Percentiles rank a stretch among this genome's conserved stretches.
Evolutionary conservation across 371 early-diverging fungal species (phyloP).

Genomic region (Actinomortierella ambigua): DNA sequence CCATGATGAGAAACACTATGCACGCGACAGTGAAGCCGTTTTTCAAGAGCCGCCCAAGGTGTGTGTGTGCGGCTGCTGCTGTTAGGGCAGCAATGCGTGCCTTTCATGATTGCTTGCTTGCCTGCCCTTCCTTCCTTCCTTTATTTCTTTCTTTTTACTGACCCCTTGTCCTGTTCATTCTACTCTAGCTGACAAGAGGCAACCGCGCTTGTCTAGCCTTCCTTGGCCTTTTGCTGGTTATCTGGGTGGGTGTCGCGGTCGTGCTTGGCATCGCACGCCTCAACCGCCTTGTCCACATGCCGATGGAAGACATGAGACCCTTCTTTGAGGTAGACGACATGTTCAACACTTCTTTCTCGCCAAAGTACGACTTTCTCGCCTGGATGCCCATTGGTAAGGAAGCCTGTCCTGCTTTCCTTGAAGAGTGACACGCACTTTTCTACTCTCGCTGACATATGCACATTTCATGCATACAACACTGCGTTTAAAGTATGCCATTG

Average conservation of each 20-base stretch:
- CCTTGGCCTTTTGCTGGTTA: conserved; percentile 13
- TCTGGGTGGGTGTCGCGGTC: conserved; percentile 33
- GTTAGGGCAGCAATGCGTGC: no score
- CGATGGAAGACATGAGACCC: conserved; percentile 32
- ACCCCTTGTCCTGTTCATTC: no score
- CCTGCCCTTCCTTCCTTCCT: no score
- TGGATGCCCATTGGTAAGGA: conserved; percentile 61
- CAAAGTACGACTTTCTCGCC: conserved; percentile 46
- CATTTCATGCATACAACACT: neutral
- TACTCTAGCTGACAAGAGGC: conserved; percentile 27
- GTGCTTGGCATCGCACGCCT: conserved; percentile 26
- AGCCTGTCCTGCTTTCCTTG: neutral
- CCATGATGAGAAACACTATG: no score
- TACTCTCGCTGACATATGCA: neutral
- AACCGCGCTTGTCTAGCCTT: conserved; percentile 26
- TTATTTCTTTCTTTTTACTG: neutral
- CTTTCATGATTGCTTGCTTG: no score
- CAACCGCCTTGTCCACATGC: conserved; percentile 3
- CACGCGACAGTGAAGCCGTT: no score
- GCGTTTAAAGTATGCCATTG: no score
- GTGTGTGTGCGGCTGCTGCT: no score
- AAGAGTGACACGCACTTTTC: no score
- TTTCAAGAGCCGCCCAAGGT: no score
- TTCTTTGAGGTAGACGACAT: conserved; percentile 57
- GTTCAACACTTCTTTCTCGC: conserved; percentile 55